phyloP scores from a whole-genome alignment of 179 eudicot species.

The Spinacia oleracea region DNA sequence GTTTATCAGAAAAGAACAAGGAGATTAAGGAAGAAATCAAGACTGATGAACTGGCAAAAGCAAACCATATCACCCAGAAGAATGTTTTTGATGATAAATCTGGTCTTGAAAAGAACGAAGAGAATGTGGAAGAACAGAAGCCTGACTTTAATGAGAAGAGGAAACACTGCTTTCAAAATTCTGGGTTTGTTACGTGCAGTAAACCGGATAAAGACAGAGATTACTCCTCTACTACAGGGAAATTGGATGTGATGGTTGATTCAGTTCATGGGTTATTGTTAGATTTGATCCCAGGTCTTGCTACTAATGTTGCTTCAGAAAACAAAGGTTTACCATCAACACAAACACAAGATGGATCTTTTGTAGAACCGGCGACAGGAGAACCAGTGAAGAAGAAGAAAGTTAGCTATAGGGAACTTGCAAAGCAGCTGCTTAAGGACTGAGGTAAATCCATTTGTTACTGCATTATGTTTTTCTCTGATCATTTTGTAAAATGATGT shows the following conservation, averaged over 20 bases:
- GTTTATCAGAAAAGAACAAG: constrained; percentile 25
- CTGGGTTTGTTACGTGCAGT: constrained; percentile 25
- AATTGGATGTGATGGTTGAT: constrained; percentile 44
- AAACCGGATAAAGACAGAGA: constrained; percentile 24
- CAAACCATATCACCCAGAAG: neutral
- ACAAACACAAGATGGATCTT: constrained; percentile 19
- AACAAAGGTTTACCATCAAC: constrained; percentile 15
- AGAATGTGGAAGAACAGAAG: constrained; percentile 17
- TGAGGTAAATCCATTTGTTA: constrained; percentile 21
- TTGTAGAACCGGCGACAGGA: constrained; percentile 25
- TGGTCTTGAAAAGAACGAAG: constrained; percentile 23
- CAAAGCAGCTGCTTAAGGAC: constrained; percentile 55
- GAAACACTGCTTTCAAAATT: constrained; percentile 15
- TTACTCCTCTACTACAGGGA: constrained; percentile 21
- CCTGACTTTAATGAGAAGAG: constrained; percentile 14
- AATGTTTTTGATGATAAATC: neutral
- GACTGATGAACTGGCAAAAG: neutral
- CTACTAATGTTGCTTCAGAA: constrained; percentile 23
- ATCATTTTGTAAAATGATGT: neutral
- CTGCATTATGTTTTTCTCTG: neutral
- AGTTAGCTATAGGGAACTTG: constrained; percentile 79
- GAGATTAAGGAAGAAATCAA: constrained; percentile 17
- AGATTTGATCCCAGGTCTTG: constrained; percentile 62
- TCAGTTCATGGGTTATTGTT: constrained; percentile 68
- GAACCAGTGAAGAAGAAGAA: constrained; percentile 71